Conservation (phyloP, 2,329 filamentous ascomycete species). For the Ceratocystis destructans region DNA sequence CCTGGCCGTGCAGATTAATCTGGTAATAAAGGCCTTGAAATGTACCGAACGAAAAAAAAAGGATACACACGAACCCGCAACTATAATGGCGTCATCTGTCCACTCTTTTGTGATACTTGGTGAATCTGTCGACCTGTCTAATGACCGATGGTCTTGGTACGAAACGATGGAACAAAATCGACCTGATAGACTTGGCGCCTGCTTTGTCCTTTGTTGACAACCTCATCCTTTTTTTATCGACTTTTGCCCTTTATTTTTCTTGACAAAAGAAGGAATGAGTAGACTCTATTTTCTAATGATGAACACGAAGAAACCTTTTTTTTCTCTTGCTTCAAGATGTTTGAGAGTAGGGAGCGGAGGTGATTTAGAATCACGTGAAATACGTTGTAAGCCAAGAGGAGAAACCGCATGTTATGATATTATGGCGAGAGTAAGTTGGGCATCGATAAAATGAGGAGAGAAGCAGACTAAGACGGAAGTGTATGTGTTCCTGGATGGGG, state of each 20-base stretch:
- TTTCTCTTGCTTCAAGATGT: slow-evolving; percentile 8
- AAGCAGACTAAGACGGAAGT: neutral
- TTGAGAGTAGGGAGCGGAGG: neutral
- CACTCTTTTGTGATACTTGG: slow-evolving; percentile 15
- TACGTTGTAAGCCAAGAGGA: neutral
- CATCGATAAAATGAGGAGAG: neutral
- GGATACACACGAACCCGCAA: slow-evolving; percentile 3
- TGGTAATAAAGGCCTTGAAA: slow-evolving; percentile 19
- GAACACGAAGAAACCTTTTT: slow-evolving; percentile 12
- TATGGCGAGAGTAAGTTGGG: neutral
- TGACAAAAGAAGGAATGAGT: slow-evolving; percentile 15
- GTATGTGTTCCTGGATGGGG: neutral
- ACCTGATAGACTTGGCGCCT: neutral
- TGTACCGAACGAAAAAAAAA: slow-evolving; percentile 18
- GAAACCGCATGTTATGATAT: neutral
- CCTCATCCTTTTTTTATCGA: slow-evolving; percentile 10
- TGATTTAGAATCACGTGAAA: neutral
- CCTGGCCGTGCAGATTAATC: slow-evolving; percentile 15
- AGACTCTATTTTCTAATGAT: slow-evolving; percentile 15
- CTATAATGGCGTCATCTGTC: slow-evolving; percentile 2
- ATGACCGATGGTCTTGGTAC: neutral
- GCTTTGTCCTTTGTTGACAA: slow-evolving; percentile 7
- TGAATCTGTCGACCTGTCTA: slow-evolving; percentile 13
- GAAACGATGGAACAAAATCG: slow-evolving; percentile 3
- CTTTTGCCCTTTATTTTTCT: slow-evolving; percentile 7